These are phyloP conservation scores for Zanthoxylum bungeanum DNA, from an alignment of 345 rosid species.

Conservation along the genomic window DNA sequence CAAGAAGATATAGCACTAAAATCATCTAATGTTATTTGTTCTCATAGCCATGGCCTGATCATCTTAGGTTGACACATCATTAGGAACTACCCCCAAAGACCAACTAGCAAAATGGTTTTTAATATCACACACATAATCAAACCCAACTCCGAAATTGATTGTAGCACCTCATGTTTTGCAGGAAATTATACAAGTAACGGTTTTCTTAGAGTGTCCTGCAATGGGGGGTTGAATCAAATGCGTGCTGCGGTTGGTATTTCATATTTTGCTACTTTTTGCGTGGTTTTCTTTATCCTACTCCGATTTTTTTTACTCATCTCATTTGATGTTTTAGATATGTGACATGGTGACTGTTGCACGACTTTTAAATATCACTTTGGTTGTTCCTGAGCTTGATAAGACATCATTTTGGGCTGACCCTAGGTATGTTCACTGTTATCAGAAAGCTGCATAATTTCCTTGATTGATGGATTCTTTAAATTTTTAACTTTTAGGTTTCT, in stretches of 20 bases:
- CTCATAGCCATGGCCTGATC: neutral
- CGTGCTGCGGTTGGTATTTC: slow-evolving; percentile 74
- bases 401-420: slow-evolving; percentile 98
- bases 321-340: slow-evolving; percentile 60
- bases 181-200: slow-evolving; percentile 86
- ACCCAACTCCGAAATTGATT: neutral
- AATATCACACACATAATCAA: neutral
- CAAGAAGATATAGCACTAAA: neutral
- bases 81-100: neutral
- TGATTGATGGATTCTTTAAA: neutral
- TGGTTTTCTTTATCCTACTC: slow-evolving; percentile 13
- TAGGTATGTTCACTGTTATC: slow-evolving; percentile 46
- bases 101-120: neutral
- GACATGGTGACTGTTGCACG: slow-evolving; percentile 90
- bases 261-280: slow-evolving; percentile 20
- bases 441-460: neutral
- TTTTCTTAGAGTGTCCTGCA: slow-evolving; percentile 78
- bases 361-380: slow-evolving; percentile 87
- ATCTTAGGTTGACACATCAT: neutral
- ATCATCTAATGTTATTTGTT: neutral
- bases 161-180: slow-evolving; percentile 24
- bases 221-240: slow-evolving; percentile 97
- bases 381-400: slow-evolving; percentile 96
- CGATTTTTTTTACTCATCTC: slow-evolving; percentile 14
- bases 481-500: slow-evolving; percentile 16